A percentile compares a stretch with the other conserved stretches of the same genome.
Conservation (phyloP, 768 basidiomycete species). For the Panaeolus papilionaceus region DNA sequence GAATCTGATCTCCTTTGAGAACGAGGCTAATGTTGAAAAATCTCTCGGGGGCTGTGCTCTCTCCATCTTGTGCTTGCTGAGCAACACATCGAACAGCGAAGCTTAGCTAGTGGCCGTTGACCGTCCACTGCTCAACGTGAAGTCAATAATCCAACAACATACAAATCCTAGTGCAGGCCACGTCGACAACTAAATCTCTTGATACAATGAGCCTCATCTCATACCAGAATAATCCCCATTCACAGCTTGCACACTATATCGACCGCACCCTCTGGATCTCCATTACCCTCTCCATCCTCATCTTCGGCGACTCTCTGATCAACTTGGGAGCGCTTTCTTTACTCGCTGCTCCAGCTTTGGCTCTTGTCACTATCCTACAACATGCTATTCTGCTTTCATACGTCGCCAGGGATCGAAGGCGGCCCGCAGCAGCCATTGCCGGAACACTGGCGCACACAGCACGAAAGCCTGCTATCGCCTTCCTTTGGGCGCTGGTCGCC, state of each 20-base stretch:
- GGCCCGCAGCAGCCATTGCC: not conserved
- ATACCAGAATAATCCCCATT: conserved; percentile 6
- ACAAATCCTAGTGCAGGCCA: conserved; percentile 4
- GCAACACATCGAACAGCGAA: conserved; percentile 12
- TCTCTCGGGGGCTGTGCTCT: not conserved
- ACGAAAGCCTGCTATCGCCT: not conserved
- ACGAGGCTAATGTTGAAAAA: not conserved
- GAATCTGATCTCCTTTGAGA: conserved; percentile 4
- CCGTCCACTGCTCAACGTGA: conserved; percentile 13
- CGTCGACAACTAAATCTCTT: not conserved
- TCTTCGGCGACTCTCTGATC: not conserved
- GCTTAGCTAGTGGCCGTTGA: conserved; percentile 8
- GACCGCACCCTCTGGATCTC: conserved; percentile 6
- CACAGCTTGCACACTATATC: not conserved
- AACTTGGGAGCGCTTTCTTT: conserved; percentile 7
- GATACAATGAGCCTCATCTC: not conserved
- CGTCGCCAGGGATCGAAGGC: not conserved
- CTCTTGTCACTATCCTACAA: conserved; percentile 4
- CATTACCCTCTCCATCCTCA: conserved; percentile 1
- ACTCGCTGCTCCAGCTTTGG: not conserved
- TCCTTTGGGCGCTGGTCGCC: conserved; percentile 11
- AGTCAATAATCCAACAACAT: conserved; percentile 8
- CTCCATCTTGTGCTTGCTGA: conserved; percentile 12
- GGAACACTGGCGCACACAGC: conserved; percentile 2
- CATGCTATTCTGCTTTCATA: not conserved